Evolutionary conservation across 2,329 filamentous ascomycete species (phyloP).

Genomic region (Colletotrichum simmondsii): DNA sequence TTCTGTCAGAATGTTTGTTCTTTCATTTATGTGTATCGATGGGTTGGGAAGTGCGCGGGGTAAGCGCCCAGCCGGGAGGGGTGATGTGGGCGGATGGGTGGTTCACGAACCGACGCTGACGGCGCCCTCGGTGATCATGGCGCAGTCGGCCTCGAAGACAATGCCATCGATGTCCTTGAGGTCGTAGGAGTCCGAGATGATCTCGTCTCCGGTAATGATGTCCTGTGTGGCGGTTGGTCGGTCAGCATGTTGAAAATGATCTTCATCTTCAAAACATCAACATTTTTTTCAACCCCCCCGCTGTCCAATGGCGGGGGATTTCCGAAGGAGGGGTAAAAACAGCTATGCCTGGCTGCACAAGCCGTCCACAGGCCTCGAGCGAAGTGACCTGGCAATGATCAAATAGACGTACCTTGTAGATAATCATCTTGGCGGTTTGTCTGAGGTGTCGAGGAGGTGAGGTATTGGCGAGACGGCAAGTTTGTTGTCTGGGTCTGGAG

Average conservation of each 20-base stretch:
- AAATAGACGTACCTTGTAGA: conserved; percentile 70
- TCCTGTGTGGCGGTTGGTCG: conserved; percentile 70
- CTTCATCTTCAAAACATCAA: not conserved
- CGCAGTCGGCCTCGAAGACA: conserved; percentile 91
- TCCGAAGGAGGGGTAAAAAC: conserved; percentile 29
- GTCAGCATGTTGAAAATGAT: conserved; percentile 1
- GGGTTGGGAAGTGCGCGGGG: conserved; percentile 1
- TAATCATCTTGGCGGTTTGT: conserved; percentile 73
- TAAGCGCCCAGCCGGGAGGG: not conserved
- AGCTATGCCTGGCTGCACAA: not conserved
- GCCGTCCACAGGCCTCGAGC: not conserved
- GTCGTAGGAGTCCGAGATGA: conserved; percentile 95
- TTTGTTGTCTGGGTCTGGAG: conserved; percentile 33
- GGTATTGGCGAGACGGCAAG: conserved; percentile 38
- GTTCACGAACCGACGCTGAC: conserved; percentile 75
- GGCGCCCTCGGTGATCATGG: conserved; percentile 84
- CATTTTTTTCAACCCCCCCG: not conserved
- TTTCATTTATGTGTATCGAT: not conserved
- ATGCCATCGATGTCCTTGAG: conserved; percentile 82
- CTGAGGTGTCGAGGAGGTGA: conserved; percentile 41
- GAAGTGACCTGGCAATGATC: not conserved
- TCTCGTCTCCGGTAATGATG: conserved; percentile 88
- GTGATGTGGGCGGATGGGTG: not conserved
- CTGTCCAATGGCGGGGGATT: not conserved
- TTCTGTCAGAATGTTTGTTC: conserved; percentile 11